Base-by-base conservation (phyloP, 83 land plant genomes). In the Picea abies region DNA sequence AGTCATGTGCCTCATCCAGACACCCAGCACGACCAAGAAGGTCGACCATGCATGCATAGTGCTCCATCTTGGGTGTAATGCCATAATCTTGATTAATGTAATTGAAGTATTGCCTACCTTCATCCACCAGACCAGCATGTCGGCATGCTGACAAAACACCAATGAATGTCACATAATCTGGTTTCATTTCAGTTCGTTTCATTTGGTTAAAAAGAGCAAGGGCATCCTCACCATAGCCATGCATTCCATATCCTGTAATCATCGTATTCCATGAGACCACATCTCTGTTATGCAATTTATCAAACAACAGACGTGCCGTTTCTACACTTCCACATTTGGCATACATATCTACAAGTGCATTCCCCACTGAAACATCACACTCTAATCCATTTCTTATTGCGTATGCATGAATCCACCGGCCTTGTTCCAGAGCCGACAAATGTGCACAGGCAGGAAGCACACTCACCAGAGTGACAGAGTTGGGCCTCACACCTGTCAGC, bases 241-340 rank as follows among this genome's bases (percentile, higher is more conserved):
- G 44, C 47, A 70, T 70, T 70, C 73, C 73, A 70, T 70, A 70
- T 5, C 73, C 73, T 39, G 75, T 20, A 39, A 70, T 70, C 75
- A 70, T 70, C 19, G 75, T 19, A 35, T 70, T 70, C 75, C 75
- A 70, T 1, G 75, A 32, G 75, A 70, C 75, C 75, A 70, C 75
- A 39, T 70, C 75, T 17, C 49, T 70, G 75, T 32, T 32, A 70
- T 39, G 7, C 75, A 71, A 16, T 37, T 71, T 71, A 71, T 71
- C 75, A 39, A 71, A 71, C 44, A 71, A 32, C 19, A 5, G 49
- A 5, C 75, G 75, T 35, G 75, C 75, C 5, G 75, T 37, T 71
- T 71, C 49, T 19, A 71, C 75, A 71, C 75, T 71, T 71, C 75
- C 75, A 71, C 75, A 71, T 37, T 71, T 71, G 75, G 49, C 75